phyloP scores from a whole-genome alignment of 129 eudicot genomes.

The carrot (Daucus carota) region DNA sequence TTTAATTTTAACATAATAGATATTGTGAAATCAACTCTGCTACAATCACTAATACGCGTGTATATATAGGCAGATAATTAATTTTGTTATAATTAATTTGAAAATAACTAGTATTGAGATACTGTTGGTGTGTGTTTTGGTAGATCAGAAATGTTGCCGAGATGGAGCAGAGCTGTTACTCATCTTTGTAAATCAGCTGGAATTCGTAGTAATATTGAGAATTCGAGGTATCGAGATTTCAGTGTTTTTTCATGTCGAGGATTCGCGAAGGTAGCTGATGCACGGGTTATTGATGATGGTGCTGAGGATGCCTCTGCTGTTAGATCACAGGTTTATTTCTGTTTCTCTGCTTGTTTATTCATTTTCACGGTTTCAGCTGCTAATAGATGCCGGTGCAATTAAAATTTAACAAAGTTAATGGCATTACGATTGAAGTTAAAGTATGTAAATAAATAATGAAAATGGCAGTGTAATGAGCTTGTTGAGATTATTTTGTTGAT shows the following conservation, averaged over 20 bases:
- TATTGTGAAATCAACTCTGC: neutral
- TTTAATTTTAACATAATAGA: no score
- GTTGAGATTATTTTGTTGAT: neutral
- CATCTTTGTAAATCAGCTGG: constrained; percentile 10
- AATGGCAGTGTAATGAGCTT: neutral
- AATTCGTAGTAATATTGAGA: constrained; percentile 1
- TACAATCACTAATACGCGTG: no score
- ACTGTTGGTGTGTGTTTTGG: neutral
- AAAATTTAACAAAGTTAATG: neutral
- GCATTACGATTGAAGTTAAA: neutral
- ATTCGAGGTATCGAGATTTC: neutral
- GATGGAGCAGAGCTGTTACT: constrained; percentile 26
- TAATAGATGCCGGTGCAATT: no score
- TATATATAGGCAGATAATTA: no score
- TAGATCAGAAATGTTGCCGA: constrained; percentile 21
- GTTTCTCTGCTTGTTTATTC: neutral
- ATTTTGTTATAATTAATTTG: neutral
- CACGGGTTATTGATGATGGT: constrained; percentile 8
- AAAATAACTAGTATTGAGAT: neutral
- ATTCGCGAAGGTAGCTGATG: constrained; percentile 33
- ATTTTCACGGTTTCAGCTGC: neutral
- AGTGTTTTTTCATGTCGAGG: constrained; percentile 12
- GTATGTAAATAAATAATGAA: neutral
- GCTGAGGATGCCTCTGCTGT: neutral
- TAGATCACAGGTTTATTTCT: constrained; percentile 16